Evolutionary conservation across 331 rosid genomes (phyloP).

Genomic region (Quercus phellos): DNA sequence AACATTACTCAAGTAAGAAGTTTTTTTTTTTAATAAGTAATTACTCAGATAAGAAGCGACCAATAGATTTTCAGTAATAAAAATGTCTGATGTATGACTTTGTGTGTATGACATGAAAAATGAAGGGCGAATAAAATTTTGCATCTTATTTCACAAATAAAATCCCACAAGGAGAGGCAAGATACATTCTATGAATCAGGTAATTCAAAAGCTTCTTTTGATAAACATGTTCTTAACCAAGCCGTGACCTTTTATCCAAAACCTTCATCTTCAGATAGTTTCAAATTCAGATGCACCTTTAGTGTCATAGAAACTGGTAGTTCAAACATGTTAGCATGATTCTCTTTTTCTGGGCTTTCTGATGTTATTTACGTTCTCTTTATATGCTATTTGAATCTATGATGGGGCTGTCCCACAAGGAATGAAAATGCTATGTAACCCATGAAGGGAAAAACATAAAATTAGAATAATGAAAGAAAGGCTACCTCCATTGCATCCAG

Average conservation of each 20-base stretch:
- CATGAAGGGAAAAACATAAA: slow-evolving; percentile 4
- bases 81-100: background rate
- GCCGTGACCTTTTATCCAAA: background rate
- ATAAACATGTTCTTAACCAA: background rate
- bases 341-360: background rate
- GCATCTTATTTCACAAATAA: slow-evolving; percentile 1
- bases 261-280: background rate
- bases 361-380: background rate
- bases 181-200: background rate
- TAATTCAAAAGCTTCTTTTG: background rate
- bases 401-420: slow-evolving; percentile 9
- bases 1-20: slow-evolving; percentile 22
- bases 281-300: background rate
- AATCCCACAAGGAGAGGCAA: background rate
- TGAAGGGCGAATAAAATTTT: background rate
- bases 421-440: slow-evolving; percentile 12
- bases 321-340: background rate
- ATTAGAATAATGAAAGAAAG: slow-evolving; percentile 11
- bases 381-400: slow-evolving; percentile 1
- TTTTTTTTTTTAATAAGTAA: background rate
- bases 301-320: background rate
- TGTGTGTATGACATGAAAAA: background rate
- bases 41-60: slow-evolving; percentile 18
- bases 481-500: slow-evolving; percentile 91
- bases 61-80: slow-evolving; percentile 9